A percentile compares a stretch with the other conserved stretches of the same genome.
Conservation (phyloP, 495 filamentous ascomycete species). For the Aspergillus kassunensis region DNA sequence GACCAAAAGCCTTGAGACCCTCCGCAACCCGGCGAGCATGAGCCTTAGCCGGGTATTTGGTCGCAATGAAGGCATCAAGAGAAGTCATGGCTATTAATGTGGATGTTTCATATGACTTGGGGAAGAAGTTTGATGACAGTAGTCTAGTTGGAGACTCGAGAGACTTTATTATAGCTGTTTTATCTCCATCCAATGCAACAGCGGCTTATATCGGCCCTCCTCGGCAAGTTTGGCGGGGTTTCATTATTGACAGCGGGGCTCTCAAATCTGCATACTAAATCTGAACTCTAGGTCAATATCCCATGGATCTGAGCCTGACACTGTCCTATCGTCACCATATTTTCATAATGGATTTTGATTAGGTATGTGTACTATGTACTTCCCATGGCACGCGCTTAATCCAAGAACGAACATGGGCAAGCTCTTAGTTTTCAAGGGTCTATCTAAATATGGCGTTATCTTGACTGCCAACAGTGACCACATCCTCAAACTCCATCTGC, state of each 20-base stretch:
- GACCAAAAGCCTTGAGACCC: conserved; percentile 49
- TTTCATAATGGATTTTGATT: not conserved
- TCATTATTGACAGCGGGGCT: conserved; percentile 10
- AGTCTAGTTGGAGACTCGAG: too few species aligned
- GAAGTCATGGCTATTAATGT: conserved; percentile 32
- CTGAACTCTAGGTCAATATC: not conserved
- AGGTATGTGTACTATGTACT: not conserved
- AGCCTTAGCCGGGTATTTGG: conserved; percentile 93
- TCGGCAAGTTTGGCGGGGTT: conserved; percentile 5
- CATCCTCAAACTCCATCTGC: conserved; percentile 70
- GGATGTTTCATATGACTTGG: not conserved
- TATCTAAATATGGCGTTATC: conserved; percentile 19
- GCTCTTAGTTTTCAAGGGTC: not conserved
- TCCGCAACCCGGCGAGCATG: conserved; percentile 81
- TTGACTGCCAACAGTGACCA: conserved; percentile 30
- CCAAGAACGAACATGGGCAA: not conserved
- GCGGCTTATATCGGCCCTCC: not conserved
- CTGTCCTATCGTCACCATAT: too few species aligned
- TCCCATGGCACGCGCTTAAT: not conserved
- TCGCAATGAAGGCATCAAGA: conserved; percentile 48
- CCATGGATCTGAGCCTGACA: too few species aligned
- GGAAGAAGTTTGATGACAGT: not conserved
- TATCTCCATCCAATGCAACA: not conserved
- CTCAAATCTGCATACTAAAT: not conserved
- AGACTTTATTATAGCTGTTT: not conserved